Evolutionary conservation across 345 rosid genomes (phyloP).

Genomic region (Hibiscus trionum): DNA sequence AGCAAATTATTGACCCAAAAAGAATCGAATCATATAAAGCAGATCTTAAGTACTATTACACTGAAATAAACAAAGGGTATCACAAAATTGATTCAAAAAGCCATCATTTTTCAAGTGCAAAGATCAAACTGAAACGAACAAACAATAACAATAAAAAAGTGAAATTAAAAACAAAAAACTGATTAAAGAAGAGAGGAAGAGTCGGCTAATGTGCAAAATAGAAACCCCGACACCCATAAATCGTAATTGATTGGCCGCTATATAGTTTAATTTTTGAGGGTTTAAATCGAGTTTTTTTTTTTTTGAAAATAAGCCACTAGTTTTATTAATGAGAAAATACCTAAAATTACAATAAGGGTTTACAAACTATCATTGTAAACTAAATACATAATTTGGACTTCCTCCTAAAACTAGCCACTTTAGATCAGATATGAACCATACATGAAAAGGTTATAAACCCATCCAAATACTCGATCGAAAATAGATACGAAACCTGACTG

Average conservation of each 20-base stretch:
- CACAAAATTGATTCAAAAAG: background rate
- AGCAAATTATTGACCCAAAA: background rate
- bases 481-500: too few species aligned
- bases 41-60: background rate
- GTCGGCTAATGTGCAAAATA: background rate
- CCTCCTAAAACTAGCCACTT: too few species aligned
- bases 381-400: too few species aligned
- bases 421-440: too few species aligned
- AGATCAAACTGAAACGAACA: background rate
- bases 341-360: too few species aligned
- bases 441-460: too few species aligned
- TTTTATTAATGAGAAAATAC: too few species aligned
- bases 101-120: background rate
- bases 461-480: too few species aligned
- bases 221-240: constrained; percentile 10
- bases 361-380: too few species aligned
- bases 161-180: background rate
- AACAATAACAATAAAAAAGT: background rate
- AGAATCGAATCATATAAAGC: background rate
- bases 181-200: constrained; percentile 1
- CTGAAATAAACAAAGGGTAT: background rate
- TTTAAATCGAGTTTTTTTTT: too few species aligned
- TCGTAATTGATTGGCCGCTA: background rate
- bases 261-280: background rate
- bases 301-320: too few species aligned